Base-by-base conservation (phyloP, 345 rosid genomes). In the Corymbia maculata region DNA sequence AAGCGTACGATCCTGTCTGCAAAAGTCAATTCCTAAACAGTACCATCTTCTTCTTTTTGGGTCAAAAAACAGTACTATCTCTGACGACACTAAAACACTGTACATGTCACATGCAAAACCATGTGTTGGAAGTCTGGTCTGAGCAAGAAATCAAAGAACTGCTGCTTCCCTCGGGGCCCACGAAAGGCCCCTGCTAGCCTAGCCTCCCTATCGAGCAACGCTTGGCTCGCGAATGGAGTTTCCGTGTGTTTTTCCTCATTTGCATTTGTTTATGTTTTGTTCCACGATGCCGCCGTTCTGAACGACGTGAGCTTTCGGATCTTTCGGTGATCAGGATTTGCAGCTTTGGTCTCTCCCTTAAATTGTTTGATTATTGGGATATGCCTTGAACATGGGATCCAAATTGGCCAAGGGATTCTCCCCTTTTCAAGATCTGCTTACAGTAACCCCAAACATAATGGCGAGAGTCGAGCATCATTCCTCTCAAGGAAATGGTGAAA, bases 1-100 rank as follows among this genome's bases (percentile, higher is more conserved):
- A 32, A 61, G 70, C 6, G 2, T 13, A 61, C 9, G 0, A 12
- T 61, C 8, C 75, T 3, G n/a, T 15, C 0, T 3, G 17, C 6
- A n/a, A 9, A 9, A 64, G 75, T 64, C 13, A 30, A 30, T 30
- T 30, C 44, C 79, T 15, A 30, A 32, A 4, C 10, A 66, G 3
- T 14, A n/a, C 9, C 13, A n/a, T 30, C 32, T n/a, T 66, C 0
- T 36, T 36, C 4, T 36, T 36, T 36, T 36, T 36, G 42, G 42
- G 2, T 36, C 42, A 36, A 36, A 36, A 30, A 32, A 4, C 10
- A 66, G 3, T 14, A n/a, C 9, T n/a, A n/a, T 30, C 32, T n/a
- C n/a, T 1, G 75, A 21, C 79, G 10, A 30, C 44, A 30, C 44
- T 30, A 15, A 15, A 30, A 30, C 15, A 4, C 79, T 66, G 15